Evolutionary conservation across 2,329 filamentous ascomycete genomes (phyloP).

Genomic region (Apiospora arundinis): DNA sequence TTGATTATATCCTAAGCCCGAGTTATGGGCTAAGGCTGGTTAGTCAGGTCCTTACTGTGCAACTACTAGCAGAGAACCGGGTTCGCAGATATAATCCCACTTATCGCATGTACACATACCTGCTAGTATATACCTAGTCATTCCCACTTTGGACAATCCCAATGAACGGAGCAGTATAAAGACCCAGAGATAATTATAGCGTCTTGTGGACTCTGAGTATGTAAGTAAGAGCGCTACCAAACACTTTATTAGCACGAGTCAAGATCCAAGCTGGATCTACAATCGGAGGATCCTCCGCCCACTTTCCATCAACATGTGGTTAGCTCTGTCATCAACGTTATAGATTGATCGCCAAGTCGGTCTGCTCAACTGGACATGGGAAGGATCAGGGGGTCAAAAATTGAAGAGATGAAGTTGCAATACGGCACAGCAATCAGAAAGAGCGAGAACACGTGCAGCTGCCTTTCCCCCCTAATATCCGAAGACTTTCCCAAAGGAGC

Average conservation of each 20-base stretch:
- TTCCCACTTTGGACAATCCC: neutral
- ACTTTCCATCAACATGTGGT: neutral
- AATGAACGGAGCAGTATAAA: neutral
- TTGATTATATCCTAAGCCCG: neutral
- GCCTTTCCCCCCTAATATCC: slow-evolving; percentile 1
- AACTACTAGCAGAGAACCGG: neutral
- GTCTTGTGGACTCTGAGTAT: neutral
- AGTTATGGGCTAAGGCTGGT: neutral
- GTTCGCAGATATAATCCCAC: neutral
- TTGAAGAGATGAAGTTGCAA: neutral
- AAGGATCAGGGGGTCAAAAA: neutral
- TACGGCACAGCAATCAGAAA: neutral
- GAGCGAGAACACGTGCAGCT: neutral
- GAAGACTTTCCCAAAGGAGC: slow-evolving; percentile 1
- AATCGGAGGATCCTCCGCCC: neutral
- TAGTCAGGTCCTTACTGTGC: neutral
- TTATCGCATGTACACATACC: too few relatives aligned
- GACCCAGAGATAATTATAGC: neutral
- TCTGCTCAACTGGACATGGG: neutral
- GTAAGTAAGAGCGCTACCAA: neutral
- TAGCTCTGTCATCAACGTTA: neutral
- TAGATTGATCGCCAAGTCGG: neutral
- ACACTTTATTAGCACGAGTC: neutral
- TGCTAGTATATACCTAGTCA: too few relatives aligned
- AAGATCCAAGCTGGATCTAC: slow-evolving; percentile 1